These are phyloP conservation scores for Fagus sylvatica DNA, from an alignment of 306 rosid species.

Conservation along the genomic window DNA sequence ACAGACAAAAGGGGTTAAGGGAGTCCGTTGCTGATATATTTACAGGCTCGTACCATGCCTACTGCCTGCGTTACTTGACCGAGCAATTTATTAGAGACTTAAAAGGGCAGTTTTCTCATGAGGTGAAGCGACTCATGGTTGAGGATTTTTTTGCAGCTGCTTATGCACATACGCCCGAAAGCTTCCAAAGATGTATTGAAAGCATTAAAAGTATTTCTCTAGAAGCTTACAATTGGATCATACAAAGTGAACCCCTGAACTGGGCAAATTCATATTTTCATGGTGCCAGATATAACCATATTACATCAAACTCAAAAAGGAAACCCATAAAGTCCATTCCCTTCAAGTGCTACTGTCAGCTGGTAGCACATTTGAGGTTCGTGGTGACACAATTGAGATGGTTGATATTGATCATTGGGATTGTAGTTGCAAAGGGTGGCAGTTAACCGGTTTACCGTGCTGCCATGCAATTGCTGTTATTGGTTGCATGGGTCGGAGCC, in stretches of 20 bases:
- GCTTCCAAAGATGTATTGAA: constrained; percentile 66
- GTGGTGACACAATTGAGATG: constrained; percentile 68
- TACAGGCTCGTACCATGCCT: constrained; percentile 79
- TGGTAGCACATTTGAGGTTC: constrained; percentile 80
- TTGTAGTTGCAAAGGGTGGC: constrained; percentile 95
- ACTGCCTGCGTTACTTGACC: constrained; percentile 73
- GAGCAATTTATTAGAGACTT: constrained; percentile 90
- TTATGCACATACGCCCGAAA: constrained; percentile 64
- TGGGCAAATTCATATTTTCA: constrained; percentile 89
- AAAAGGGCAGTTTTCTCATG: constrained; percentile 92
- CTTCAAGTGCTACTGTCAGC: constrained; percentile 58
- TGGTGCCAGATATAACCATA: constrained; percentile 88
- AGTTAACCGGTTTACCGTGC: constrained; percentile 79
- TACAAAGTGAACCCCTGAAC: constrained; percentile 76
- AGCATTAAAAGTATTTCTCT: constrained; percentile 71
- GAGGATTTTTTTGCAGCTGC: constrained; percentile 91
- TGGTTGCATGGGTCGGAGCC: constrained; percentile 55
- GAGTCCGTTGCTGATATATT: constrained; percentile 71
- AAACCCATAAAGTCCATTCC: constrained; percentile 50
- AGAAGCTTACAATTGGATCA: constrained; percentile 86
- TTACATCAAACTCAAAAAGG: constrained; percentile 79
- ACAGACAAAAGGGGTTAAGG: constrained; percentile 75
- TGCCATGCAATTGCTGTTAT: constrained; percentile 83
- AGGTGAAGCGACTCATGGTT: constrained; percentile 85
- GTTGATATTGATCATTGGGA: constrained; percentile 83